A percentile compares a stretch with the other conserved stretches of the same genome.
Evolutionary conservation across 108 stramenopile genomes (phyloP).

Genomic region (Skeletonema costatum): DNA sequence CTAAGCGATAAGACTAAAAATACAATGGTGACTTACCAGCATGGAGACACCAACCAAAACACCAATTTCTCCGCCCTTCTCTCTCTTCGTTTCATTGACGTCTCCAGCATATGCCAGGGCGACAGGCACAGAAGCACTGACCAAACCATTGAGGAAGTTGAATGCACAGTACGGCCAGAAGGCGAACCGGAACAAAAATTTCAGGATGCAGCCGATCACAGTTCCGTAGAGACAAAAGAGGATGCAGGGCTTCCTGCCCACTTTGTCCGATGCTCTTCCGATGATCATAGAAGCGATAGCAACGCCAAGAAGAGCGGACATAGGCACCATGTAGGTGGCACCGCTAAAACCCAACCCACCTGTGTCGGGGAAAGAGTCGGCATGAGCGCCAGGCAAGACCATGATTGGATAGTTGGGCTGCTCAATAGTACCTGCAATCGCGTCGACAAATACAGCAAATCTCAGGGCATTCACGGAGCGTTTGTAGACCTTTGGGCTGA

Average conservation of each 20-base stretch:
- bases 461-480: slow-evolving; percentile 7
- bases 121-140: slow-evolving; percentile 16
- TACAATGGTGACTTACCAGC: neutral
- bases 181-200: slow-evolving; percentile 6
- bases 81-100: slow-evolving; percentile 5
- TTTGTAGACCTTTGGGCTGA: neutral
- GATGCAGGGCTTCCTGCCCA: slow-evolving; percentile 7
- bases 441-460: slow-evolving; percentile 8
- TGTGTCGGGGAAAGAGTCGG: slow-evolving; percentile 8
- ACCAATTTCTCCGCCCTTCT: slow-evolving; percentile 5
- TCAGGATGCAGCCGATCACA: slow-evolving; percentile 13
- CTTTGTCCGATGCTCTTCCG: slow-evolving; percentile 6
- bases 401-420: slow-evolving; percentile 7
- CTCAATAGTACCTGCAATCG: neutral
- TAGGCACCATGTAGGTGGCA: slow-evolving; percentile 22
- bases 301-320: slow-evolving; percentile 16
- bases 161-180: slow-evolving; percentile 19
- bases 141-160: slow-evolving; percentile 18
- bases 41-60: slow-evolving; percentile 6
- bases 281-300: slow-evolving; percentile 5
- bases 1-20: too few relatives aligned
- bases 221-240: slow-evolving; percentile 14
- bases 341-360: slow-evolving; percentile 6
- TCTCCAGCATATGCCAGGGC: slow-evolving; percentile 16
- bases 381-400: slow-evolving; percentile 13